Base-by-base conservation (phyloP, 192 early-diverging fungal genomes). In the Helicostylum pulchrum region DNA sequence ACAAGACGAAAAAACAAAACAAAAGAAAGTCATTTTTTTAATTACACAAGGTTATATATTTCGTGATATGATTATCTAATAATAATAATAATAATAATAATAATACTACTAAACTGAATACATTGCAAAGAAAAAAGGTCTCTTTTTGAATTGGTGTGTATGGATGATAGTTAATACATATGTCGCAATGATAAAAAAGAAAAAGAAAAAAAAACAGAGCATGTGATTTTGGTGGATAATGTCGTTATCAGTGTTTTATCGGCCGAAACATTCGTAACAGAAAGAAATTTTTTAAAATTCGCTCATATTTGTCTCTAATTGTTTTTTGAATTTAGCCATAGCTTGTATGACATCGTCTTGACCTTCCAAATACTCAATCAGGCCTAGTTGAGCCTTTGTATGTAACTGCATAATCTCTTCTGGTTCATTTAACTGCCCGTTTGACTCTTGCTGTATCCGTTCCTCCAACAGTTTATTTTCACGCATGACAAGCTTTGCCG, bases 291-390 rank as follows among this genome's bases (percentile, higher is more conserved):
- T n/a, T n/a, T n/a, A n/a, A 42, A 59, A 45, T 36, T 59, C 57
- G 7, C 21, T 59, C 57, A 59, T 44, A 3, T 59, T 36, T 2
- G 57, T 21, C 43, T 59, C 47, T 11, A 67, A 39, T 43, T 51
- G 56, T 12, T 67, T 56, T 43, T 67, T 67, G 34, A 67, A 67
- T 20, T 55, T 36, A 12, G 54, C 20, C 19, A 67, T 31, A 21
- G 65, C 65, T 10, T 57, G 55, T 34, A 20, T 19, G 9, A 67
- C 39, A 17, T 67, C 57, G 3, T 26, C 31, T 43, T 67, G 56
- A n/a, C 65, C 65, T 51, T 67, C 65, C 11, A 67, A 43, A 26
- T 26, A 67, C 17, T 67, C 65, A 9, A 67, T 60, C 5, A 67
- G 20, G 2, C 55, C 65, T 9, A 67, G 49, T 21, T 67, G 65